A percentile compares a stretch with the other conserved stretches of the same genome.
These are phyloP conservation scores for Carex myosuroides DNA, from an alignment of 176 grass and related monocot species.

Conservation along the genomic window DNA sequence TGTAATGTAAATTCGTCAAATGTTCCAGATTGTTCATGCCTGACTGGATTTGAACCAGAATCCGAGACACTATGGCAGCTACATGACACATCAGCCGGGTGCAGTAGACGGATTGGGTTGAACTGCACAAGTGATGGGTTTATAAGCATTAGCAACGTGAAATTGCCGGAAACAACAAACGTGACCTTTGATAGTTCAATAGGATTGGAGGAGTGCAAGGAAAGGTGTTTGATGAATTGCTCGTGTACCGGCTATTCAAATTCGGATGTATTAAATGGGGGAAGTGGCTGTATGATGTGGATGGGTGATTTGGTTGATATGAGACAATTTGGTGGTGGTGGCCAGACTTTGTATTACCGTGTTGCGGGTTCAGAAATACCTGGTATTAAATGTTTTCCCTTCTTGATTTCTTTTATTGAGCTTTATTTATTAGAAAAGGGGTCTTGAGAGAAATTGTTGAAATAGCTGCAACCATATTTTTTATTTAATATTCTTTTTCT, in stretches of 20 bases:
- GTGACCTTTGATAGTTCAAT: slow-evolving; percentile 29
- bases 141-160: slow-evolving; percentile 25
- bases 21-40: slow-evolving; percentile 40
- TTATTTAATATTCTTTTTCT: background rate
- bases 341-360: slow-evolving; percentile 46
- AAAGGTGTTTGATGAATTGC: slow-evolving; percentile 56
- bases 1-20: slow-evolving; percentile 36
- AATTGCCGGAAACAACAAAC: slow-evolving; percentile 67
- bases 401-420: background rate
- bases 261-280: slow-evolving; percentile 37
- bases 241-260: slow-evolving; percentile 59
- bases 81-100: slow-evolving; percentile 46
- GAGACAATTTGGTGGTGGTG: slow-evolving; percentile 34
- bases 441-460: background rate
- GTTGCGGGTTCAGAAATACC: slow-evolving; percentile 48
- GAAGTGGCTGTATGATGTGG: slow-evolving; percentile 66
- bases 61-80: slow-evolving; percentile 45
- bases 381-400: background rate
- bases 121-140: slow-evolving; percentile 68
- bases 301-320: slow-evolving; percentile 39
- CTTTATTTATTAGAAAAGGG: background rate
- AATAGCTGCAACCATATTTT: background rate
- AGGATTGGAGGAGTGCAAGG: slow-evolving; percentile 43
- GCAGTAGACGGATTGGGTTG: slow-evolving; percentile 32
- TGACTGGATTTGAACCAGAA: slow-evolving; percentile 44